Evolutionary conservation across 192 early-diverging fungal genomes (phyloP).

Genomic region (Bifiguratus adelaidae): DNA sequence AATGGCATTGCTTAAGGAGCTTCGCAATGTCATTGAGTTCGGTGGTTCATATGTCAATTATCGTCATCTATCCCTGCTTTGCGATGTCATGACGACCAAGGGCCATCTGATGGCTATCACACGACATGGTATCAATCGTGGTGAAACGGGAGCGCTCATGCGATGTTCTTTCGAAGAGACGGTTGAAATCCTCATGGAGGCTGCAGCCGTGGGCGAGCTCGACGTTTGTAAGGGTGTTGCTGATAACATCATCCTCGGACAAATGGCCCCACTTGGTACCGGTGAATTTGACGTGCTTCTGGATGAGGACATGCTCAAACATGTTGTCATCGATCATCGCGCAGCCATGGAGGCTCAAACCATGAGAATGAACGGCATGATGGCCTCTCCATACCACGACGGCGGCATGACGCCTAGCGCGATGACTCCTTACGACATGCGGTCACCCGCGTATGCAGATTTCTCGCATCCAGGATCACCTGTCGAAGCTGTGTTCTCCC

Average conservation of each 20-base stretch:
- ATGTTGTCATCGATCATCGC: constrained; percentile 46
- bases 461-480: constrained; percentile 53
- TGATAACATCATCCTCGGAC: constrained; percentile 95
- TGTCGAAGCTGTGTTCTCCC: constrained; percentile 75
- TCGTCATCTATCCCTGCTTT: constrained; percentile 89
- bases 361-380: constrained; percentile 37
- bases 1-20: constrained; percentile 77
- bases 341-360: constrained; percentile 28
- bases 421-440: constrained; percentile 71
- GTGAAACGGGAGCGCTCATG: constrained; percentile 89
- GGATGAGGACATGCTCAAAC: constrained; percentile 84
- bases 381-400: constrained; percentile 30
- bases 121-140: constrained; percentile 95
- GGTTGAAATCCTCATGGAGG: constrained; percentile 95
- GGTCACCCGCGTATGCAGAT: constrained; percentile 50
- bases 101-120: constrained; percentile 95
- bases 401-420: constrained; percentile 46
- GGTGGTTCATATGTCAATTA: constrained; percentile 98
- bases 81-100: constrained; percentile 93
- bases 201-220: constrained; percentile 79
- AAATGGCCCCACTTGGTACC: constrained; percentile 92
- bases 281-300: constrained; percentile 90
- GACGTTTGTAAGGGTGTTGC: constrained; percentile 96
- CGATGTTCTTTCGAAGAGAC: constrained; percentile 98
- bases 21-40: constrained; percentile 88